phyloP scores from a whole-genome alignment of 306 rosid genomes.

The Gastrolobium villosum region DNA sequence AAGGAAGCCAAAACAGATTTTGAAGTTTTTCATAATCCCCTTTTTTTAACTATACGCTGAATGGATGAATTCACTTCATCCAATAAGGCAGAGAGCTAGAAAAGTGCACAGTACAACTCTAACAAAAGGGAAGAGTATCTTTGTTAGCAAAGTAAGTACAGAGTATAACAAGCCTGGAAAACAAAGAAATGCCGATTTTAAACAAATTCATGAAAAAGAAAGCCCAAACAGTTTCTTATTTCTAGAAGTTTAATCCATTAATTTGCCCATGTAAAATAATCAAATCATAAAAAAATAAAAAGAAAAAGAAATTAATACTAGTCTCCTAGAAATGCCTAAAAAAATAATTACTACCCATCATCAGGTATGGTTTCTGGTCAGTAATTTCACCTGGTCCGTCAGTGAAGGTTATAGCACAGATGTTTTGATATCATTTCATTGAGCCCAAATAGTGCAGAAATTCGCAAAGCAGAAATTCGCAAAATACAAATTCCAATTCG shows the following conservation, averaged over 20 bases:
- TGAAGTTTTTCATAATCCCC: not conserved
- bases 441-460: slow-evolving; percentile 1
- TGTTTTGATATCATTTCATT: slow-evolving; percentile 3
- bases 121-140: slow-evolving; percentile 4
- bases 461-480: not conserved
- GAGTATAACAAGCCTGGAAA: slow-evolving; percentile 27
- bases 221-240: not conserved
- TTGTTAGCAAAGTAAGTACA: slow-evolving; percentile 16
- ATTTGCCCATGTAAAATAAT: slow-evolving; percentile 12
- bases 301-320: slow-evolving; percentile 1
- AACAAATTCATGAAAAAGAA: slow-evolving; percentile 15
- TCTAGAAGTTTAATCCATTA: slow-evolving; percentile 14
- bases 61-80: slow-evolving; percentile 8
- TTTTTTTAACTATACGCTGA: slow-evolving; percentile 1
- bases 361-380: slow-evolving; percentile 18
- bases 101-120: slow-evolving; percentile 4
- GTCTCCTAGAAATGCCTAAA: slow-evolving; percentile 14
- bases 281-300: slow-evolving; percentile 17
- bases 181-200: slow-evolving; percentile 21
- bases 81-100: not conserved
- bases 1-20: not conserved
- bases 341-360: slow-evolving; percentile 4
- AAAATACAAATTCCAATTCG: slow-evolving; percentile 11
- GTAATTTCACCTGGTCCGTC: slow-evolving; percentile 19
- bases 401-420: slow-evolving; percentile 20